Base-by-base conservation (phyloP, 345 rosid genomes). In the Citrus unshiu region DNA sequence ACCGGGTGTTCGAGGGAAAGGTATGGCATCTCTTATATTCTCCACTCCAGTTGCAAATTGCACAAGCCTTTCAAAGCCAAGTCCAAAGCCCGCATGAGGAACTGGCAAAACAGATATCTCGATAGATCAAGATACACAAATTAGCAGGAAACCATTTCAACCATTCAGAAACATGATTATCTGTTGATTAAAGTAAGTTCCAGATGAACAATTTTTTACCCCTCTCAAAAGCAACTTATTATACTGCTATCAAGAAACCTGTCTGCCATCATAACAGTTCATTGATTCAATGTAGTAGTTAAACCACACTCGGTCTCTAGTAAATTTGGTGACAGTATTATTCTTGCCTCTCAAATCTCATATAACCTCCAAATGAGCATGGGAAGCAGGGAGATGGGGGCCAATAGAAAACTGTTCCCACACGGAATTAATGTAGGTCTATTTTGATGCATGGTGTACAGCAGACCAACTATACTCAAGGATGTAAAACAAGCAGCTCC, bases 61-160 rank as follows among this genome's bases (percentile, higher is more conserved):
- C 77, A 96, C 98, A 32, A 94, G 93, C 86, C 99, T 91, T 85
- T 96, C 99, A 66, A 96, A 96, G 4, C 99, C 98, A 37, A 93
- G 85, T 32, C 99, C 98, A 32, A 93, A 96, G 12, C 99, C 99
- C 25, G 99, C 94, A 80, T 96, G 99, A 79, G 99, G 97, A 90
- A 96, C 99, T 96, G 90, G 60, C n/a, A 72, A 59, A 19, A 8
- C 70, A 27, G 58, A 78, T 66, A 61, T 18, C 32, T 40, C 3
- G 51, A 46, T 1, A 72, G 68, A 43, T 75, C 58, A 60, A 2
- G 29, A 75, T 1, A 12, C 56, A 46, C 2, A 18, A 21, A 13
- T 46, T 51, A 49, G 7, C 27, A 29, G 5, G 21, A 29, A 69
- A 68, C 6, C 6, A 70, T 14, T 25, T 14, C 58, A 43, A 46